Conservation (phyloP, 2,329 filamentous ascomycete genomes). For the Cryphonectria parasitica region DNA sequence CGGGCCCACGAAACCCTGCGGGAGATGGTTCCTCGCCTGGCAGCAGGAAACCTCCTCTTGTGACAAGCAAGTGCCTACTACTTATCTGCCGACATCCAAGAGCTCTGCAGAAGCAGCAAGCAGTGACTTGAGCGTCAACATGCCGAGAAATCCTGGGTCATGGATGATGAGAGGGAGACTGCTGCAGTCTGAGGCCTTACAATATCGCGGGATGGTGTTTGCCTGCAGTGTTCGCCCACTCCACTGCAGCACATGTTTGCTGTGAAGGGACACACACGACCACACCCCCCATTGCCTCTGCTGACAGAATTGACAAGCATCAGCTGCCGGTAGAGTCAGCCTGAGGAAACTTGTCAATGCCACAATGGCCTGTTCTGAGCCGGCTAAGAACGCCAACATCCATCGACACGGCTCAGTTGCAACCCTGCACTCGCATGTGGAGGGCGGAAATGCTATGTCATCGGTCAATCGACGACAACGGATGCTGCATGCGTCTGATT, state of each 20-base stretch:
- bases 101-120: neutral
- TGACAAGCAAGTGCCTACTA: neutral
- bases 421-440: constrained; percentile 15
- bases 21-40: constrained; percentile 2
- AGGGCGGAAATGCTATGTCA: constrained; percentile 20
- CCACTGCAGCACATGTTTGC: constrained; percentile 31
- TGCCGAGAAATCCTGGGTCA: constrained; percentile 36
- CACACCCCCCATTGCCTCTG: neutral
- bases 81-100: neutral
- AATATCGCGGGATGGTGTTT: constrained; percentile 34
- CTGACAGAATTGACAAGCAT: constrained; percentile 8
- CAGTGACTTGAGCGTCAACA: neutral
- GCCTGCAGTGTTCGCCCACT: constrained; percentile 35
- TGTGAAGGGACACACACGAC: constrained; percentile 33
- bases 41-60: constrained; percentile 5
- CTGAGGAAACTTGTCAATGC: constrained; percentile 32
- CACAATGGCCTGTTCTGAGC: constrained; percentile 11
- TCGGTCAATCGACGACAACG: constrained; percentile 19
- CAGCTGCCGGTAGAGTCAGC: constrained; percentile 27
- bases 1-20: neutral
- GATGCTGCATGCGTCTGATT: constrained; percentile 25
- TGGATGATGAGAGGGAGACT: constrained; percentile 32
- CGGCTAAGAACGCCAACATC: constrained; percentile 8
- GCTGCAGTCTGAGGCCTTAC: constrained; percentile 33
- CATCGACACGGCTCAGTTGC: constrained; percentile 7